Percentiles rank a stretch among this genome's conserved stretches.
Evolutionary conservation across 73 alveolate species (phyloP).

Genomic region (Stentor coeruleus): DNA sequence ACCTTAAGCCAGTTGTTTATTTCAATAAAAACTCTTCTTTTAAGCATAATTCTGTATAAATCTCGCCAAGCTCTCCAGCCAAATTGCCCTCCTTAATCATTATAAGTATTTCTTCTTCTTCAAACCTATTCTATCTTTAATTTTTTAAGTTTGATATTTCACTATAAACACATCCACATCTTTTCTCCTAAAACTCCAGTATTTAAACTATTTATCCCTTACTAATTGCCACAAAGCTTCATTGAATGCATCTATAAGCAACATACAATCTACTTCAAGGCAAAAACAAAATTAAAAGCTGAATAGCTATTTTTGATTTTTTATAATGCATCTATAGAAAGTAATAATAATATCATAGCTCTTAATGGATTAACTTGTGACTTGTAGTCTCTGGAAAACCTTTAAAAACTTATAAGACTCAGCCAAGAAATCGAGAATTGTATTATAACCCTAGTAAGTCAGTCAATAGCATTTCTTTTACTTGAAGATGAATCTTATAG

Average conservation of each 20-base stretch:
- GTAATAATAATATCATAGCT: background rate
- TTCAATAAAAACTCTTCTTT: background rate
- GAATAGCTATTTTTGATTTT: background rate
- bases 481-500: no score
- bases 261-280: constrained; percentile 8
- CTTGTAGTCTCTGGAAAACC: background rate
- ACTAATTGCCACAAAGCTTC: constrained; percentile 5
- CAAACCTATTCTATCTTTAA: background rate
- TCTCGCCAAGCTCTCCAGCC: background rate
- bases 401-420: background rate
- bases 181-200: background rate
- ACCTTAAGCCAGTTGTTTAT: constrained; percentile 23
- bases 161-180: background rate
- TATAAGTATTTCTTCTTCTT: background rate
- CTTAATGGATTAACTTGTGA: background rate
- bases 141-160: constrained; percentile 2
- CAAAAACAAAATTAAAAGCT: background rate
- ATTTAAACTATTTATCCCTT: background rate
- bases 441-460: no score
- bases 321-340: background rate
- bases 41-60: background rate
- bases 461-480: no score
- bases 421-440: background rate
- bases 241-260: background rate
- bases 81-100: background rate